Conservation (phyloP, 345 rosid genomes). For the Gossypium anomalum region DNA sequence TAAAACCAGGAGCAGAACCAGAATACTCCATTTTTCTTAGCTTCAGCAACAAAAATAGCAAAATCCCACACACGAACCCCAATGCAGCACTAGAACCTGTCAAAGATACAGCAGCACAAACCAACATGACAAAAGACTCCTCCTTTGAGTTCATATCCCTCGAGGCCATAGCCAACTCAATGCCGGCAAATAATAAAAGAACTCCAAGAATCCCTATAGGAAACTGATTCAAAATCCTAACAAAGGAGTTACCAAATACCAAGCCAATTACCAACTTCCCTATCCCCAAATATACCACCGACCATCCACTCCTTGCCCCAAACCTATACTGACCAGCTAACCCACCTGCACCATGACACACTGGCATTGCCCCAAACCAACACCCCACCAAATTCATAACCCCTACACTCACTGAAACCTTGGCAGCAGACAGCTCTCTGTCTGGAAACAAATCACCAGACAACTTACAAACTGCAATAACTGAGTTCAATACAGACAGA, state of each 20-base stretch:
- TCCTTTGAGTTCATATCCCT: conserved; percentile 74
- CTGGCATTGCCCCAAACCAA: conserved; percentile 97
- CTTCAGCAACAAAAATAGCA: conserved; percentile 65
- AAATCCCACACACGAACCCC: conserved; percentile 75
- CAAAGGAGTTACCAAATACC: conserved; percentile 78
- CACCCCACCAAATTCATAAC: conserved; percentile 76
- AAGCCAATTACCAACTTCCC: conserved; percentile 69
- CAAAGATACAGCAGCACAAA: conserved; percentile 80
- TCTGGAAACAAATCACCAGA: conserved; percentile 73
- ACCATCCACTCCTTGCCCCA: conserved; percentile 71
- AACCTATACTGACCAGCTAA: conserved; percentile 86
- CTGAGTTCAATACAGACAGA: conserved; percentile 66
- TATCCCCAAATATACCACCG: conserved; percentile 59
- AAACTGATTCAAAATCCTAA: conserved; percentile 63
- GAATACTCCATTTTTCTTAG: conserved; percentile 45
- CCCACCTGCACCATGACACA: conserved; percentile 90
- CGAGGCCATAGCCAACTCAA: conserved; percentile 81
- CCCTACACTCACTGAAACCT: conserved; percentile 72
- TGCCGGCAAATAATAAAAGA: conserved; percentile 74
- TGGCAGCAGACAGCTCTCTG: conserved; percentile 58
- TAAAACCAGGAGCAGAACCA: neutral
- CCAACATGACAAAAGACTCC: conserved; percentile 72
- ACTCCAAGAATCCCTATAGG: conserved; percentile 91
- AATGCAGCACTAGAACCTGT: conserved; percentile 89
- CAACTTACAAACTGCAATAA: conserved; percentile 76